Evolutionary conservation across 345 rosid genomes (phyloP), one percentile per base, ranked within the genome.

Genomic region (Nephelium lappaceum): DNA sequence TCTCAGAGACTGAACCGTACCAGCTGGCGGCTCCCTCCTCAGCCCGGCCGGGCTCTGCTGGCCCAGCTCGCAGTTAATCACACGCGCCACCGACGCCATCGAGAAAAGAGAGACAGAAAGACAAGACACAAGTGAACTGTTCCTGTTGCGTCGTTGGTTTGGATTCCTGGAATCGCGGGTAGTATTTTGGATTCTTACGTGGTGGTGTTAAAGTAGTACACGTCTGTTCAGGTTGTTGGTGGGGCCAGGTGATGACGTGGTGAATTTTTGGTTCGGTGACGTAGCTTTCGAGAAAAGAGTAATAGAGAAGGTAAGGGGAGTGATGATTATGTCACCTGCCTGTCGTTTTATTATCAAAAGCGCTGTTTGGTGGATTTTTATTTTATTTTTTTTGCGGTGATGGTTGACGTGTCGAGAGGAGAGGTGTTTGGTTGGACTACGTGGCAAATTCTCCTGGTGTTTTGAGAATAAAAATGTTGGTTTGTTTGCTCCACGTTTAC

Each of bases 41-140:
- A 69, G 11, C 42, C 58, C 66, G 6, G 70, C 45, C 31, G 83
- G 64, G 67, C 63, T 80, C 16, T 67, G 41, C 0, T 73, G 42
- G 12, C 24, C 65, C 21, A 92, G 70, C 78, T 76, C 71, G 82
- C 84, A 89, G 73, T 69, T 82, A 47, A 89, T 78, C 1, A 84
- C 72, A 67, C 95, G 88, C 78, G 88, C 86, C 83, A 81, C 88
- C 82, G 81, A 78, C 42, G 91, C 93, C 98, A 93, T 93, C 19
- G 45, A 6, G 31, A 19, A n/a, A 11, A 39, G 25, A 23, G 27
- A 43, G 31, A 9, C n/a, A 68, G 3, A 19, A 8, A 67, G 42
- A 6, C 7, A 8, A 38, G n/a, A 41, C 18, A 5, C 14, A 10
- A 42, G 63, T 19, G 11, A n/a, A n/a, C n/a, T n/a, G n/a, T n/a